Base-by-base conservation (phyloP, 345 rosid species). In the Toxicodendron radicans region DNA sequence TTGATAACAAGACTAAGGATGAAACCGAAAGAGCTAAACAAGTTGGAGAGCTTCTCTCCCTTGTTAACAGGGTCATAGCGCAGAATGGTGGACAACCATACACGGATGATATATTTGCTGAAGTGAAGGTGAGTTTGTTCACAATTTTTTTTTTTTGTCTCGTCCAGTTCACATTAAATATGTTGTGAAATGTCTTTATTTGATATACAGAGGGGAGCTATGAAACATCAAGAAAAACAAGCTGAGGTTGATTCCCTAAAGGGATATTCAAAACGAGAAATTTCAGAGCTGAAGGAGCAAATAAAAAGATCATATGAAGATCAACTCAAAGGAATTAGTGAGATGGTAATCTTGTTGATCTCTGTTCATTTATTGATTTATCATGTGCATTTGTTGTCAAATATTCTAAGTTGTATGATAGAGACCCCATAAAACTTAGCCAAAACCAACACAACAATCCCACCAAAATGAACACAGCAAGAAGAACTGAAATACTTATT, bases 1-100 rank as follows among this genome's bases (percentile, higher is more conserved):
- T 95, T 76, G 88, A 95, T 76, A 95, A 95, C 89, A 95, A 91
- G 86, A 91, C 94, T 33, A 79, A 72, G 57, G 83, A 95, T 74
- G 86, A 80, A 73, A 12, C 38, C 1, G 87, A 86, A 86, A 87
- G 79, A 78, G 79, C 63, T 70, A 76, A 78, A 58, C 97, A 95
- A 78, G 88, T 91, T 66, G 72, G 81, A 57, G 75, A 84, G 76
- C 95, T 95, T 74, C 88, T 95, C 1, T 81, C 88, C 17, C 88
- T 87, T 73, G 92, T 92, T 64, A 82, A 87, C 53, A 61, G 23
- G 18, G 85, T 92, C 69, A 78, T 85, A 35, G 72, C 32, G 10
- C 82, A 79, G 64, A 95, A 92, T 78, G 86, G 82, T 73, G 98
- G 97, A 56, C 86, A 74, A 56, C 98, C 98, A 0, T 95, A 85